Evolutionary conservation across 306 rosid genomes (phyloP), one percentile per base, ranked within the genome.

Genomic region (Amphicarpaea edgeworthii): DNA sequence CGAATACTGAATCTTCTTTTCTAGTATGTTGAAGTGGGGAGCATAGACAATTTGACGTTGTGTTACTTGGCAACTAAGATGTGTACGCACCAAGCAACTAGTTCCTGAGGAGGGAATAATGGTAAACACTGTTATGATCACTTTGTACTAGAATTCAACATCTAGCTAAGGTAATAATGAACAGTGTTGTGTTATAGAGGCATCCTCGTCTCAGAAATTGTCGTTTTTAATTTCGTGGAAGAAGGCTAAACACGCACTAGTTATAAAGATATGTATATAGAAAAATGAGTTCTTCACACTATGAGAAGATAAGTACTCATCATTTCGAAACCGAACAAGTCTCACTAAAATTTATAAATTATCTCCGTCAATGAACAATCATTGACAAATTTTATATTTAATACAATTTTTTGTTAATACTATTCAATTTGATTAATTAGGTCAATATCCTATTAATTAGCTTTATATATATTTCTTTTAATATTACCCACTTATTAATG

Each of bases 51-150:
- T 40, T 40, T 64, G 51, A 34, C 14, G 7, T 61, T 46, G 45
- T n/a, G 51, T 77, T 58, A 32, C 82, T 81, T 81, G 76, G 68
- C 42, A 59, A 50, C 42, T 54, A 75, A 75, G 77, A 51, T 75
- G 73, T 59, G 77, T 81, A 75, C 65, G 68, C 68, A 75, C 81
- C 50, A 81, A 81, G 84, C 84, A 75, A 81, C 67, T 40, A 53
- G n/a, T 65, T 20, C 26, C 67, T 10, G 9, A 16, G 10, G 5
- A 2, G 8, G 8, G 41, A 15, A 67, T 28, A 34, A 58, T 77
- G 28, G 61, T 26, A 50, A 50, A 61, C 73, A 23, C 47, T 38
- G n/a, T 11, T 17, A 76, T 65, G 32, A 65, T 65, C 19, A 76
- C 34, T 0, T 42, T 66, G 5, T 49, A 23, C 28, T 40, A 72